Evolutionary conservation across 768 basidiomycete species (phyloP), one percentile per base, ranked within the genome.

Genomic region (Rhizopogon sp.): DNA sequence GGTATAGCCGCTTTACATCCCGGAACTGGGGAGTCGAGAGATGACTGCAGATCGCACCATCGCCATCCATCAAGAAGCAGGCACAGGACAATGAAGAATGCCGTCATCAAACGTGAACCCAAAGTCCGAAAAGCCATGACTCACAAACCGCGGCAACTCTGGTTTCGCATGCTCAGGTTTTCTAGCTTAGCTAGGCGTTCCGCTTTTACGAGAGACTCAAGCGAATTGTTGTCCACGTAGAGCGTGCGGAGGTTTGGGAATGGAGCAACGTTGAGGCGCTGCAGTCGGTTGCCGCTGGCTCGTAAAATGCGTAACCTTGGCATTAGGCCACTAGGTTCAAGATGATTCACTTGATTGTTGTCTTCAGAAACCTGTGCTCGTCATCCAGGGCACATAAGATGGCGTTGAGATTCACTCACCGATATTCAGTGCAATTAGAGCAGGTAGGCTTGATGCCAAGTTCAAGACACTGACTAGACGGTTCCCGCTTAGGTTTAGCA

Each of bases 1-100:
- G 83, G 77, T 98, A 99, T 66, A 98, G 73, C 52, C 95, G 84
- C 74, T 94, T 95, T 63, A 93, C 85, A 74, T 95, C 92, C 66
- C 91, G 85, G 65, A 97, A 82, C 66, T 93, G 88, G 63, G 82
- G 84, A 10, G 70, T 71, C 56, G 70, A 70, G 50, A 79, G 64
- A 52, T 71, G 59, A 62, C 78, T 79, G 70, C 55, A 69, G 64
- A 65, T 66, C 65, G 60, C 58, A 70, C 62, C 60, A 63, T 56
- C 56, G 59, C 66, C 69, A 70, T 68, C 25, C 68, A 69, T 59
- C 56, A 59, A 57, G 59, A 50, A 61, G 63, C 68, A 70, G 68
- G 68, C 60, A 68, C 68, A 37, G 41, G 60, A 65, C 59, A 70
- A 71, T 70, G 68, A 70, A 71, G 68, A 58, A 66, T 72, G 60